Evolutionary conservation across 148 eudicot species (phyloP), one percentile per base, ranked within the genome.

Genomic region (Dysphania ambrosioides): DNA sequence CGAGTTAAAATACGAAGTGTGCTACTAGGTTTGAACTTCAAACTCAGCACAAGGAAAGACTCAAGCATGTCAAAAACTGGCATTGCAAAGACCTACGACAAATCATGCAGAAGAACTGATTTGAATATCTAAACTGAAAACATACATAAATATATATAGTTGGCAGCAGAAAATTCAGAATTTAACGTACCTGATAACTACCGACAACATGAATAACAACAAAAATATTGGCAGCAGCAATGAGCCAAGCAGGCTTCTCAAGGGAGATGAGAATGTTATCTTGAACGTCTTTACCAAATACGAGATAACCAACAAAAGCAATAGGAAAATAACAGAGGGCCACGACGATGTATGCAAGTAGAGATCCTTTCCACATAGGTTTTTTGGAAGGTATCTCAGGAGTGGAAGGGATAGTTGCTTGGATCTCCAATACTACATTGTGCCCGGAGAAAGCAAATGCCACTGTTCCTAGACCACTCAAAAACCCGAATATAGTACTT

Each of bases 111-210:
- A n/a, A n/a, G n/a, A n/a, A n/a, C n/a, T n/a, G n/a, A n/a, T n/a
- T n/a, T n/a, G n/a, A n/a, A n/a, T n/a, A n/a, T n/a, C n/a, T n/a
- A n/a, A n/a, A n/a, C n/a, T n/a, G n/a, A n/a, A n/a, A n/a, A n/a
- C n/a, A n/a, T n/a, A n/a, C n/a, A n/a, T n/a, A n/a, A n/a, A n/a
- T n/a, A n/a, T n/a, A n/a, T n/a, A n/a, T n/a, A n/a, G n/a, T n/a
- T n/a, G n/a, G n/a, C n/a, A n/a, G n/a, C n/a, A n/a, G n/a, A n/a
- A n/a, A n/a, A n/a, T n/a, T n/a, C n/a, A n/a, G n/a, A n/a, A n/a
- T n/a, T n/a, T n/a, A n/a, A n/a, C n/a, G n/a, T 71, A 84, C 90
- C 82, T 87, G 90, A 71, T 87, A 87, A 51, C 90, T 81, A 31
- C 90, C 90, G 31, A 87, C 77, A 62, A 85, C 88, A 81, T 87